phyloP scores from a whole-genome alignment of 352 stramenopile genomes.

The Aphanomyces invadans region DNA sequence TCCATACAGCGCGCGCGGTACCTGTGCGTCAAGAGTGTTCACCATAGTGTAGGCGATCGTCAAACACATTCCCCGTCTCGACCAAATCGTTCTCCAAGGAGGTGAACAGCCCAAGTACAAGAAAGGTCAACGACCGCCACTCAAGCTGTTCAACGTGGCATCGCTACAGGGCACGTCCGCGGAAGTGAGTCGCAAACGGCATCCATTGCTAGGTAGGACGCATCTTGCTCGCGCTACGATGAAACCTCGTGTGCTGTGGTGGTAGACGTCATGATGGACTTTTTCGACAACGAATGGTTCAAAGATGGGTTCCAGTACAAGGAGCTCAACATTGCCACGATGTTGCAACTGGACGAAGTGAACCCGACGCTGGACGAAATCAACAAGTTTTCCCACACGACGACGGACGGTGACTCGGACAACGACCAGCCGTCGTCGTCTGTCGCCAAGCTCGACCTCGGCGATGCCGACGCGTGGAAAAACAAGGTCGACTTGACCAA shows the following conservation, averaged over 20 bases:
- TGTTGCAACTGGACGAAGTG: constrained; percentile 78
- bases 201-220: constrained; percentile 32
- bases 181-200: constrained; percentile 60
- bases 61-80: constrained; percentile 78
- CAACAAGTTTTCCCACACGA: constrained; percentile 71
- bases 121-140: constrained; percentile 77
- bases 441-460: constrained; percentile 34
- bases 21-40: too few relatives aligned
- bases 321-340: constrained; percentile 80
- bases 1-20: too few relatives aligned
- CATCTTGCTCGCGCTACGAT: too few relatives aligned
- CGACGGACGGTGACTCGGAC: constrained; percentile 46
- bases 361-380: constrained; percentile 83
- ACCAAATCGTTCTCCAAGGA: constrained; percentile 61
- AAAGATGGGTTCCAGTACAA: constrained; percentile 84
- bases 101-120: constrained; percentile 83
- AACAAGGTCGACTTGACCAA: constrained; percentile 86
- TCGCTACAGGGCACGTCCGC: constrained; percentile 41
- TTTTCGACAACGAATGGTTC: constrained; percentile 84
- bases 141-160: constrained; percentile 74
- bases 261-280: constrained; percentile 83
- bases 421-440: constrained; percentile 65
- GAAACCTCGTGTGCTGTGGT: neutral
- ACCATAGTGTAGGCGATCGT: constrained; percentile 64
- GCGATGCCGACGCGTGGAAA: constrained; percentile 78